phyloP scores from a whole-genome alignment of 345 rosid species.

The Brassica carinata region DNA sequence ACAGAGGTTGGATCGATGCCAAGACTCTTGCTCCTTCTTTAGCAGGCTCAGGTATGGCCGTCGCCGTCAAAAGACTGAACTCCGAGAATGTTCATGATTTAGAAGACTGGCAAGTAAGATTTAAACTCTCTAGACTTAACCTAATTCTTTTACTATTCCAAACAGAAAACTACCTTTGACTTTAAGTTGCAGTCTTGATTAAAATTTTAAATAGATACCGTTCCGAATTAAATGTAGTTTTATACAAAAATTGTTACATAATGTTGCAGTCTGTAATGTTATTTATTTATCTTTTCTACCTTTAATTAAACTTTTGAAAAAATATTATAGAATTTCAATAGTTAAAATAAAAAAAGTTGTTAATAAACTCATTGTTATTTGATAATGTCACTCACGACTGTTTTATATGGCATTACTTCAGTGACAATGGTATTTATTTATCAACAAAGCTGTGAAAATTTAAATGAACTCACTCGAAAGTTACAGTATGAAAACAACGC shows the following conservation, averaged over 20 bases:
- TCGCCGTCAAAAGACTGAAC: constrained; percentile 79
- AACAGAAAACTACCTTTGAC: constrained; percentile 22
- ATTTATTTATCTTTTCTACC: background rate
- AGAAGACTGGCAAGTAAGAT: constrained; percentile 36
- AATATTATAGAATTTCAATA: background rate
- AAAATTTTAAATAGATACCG: background rate
- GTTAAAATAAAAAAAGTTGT: background rate
- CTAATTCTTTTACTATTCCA: background rate
- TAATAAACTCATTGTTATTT: too few relatives aligned
- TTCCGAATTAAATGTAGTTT: background rate
- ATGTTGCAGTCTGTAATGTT: background rate
- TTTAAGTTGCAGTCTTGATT: constrained; percentile 12
- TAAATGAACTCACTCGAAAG: too few relatives aligned
- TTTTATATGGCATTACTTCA: too few relatives aligned
- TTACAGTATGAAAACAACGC: too few relatives aligned
- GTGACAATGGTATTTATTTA: too few relatives aligned
- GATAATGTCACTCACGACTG: too few relatives aligned
- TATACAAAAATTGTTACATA: background rate
- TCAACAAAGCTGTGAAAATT: too few relatives aligned
- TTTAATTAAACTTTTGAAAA: background rate
- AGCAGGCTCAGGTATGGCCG: constrained; percentile 56
- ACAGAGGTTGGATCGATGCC: constrained; percentile 79
- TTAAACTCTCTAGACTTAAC: background rate
- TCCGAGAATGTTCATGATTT: constrained; percentile 51
- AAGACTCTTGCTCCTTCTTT: constrained; percentile 61